phyloP scores from a whole-genome alignment of 495 filamentous ascomycete species.

The Articulospora tetracladia region DNA sequence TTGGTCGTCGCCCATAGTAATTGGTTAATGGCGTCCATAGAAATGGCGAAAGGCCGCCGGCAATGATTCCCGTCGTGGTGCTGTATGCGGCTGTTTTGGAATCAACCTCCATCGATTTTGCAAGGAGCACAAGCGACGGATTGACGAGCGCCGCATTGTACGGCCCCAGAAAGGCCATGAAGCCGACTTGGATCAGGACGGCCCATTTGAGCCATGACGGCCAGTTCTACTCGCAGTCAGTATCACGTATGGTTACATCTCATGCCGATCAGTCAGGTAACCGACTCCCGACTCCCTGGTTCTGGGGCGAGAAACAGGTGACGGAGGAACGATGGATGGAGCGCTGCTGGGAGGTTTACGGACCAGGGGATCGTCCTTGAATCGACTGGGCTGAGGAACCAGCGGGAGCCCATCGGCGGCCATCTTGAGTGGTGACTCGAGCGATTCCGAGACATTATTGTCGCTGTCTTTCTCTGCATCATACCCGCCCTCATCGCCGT shows the following conservation, averaged over 20 bases:
- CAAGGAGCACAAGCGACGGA: constrained; percentile 24
- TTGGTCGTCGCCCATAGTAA: constrained; percentile 26
- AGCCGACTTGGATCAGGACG: constrained; percentile 26
- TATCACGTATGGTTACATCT: background rate
- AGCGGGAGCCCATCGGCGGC: constrained; percentile 26
- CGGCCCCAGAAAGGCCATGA: constrained; percentile 29
- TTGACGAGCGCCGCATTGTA: constrained; percentile 25
- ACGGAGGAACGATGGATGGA: background rate
- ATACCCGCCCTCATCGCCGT: background rate
- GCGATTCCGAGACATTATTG: constrained; percentile 1
- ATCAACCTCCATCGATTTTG: constrained; percentile 14
- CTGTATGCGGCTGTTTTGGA: constrained; percentile 23
- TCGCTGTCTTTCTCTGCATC: background rate
- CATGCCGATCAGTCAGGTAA: background rate
- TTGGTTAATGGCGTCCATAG: constrained; percentile 22
- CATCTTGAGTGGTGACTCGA: constrained; percentile 16
- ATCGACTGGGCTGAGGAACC: constrained; percentile 29
- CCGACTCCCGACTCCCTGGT: background rate
- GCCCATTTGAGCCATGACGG: constrained; percentile 27
- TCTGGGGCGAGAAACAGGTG: background rate
- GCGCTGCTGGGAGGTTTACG: background rate
- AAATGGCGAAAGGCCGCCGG: constrained; percentile 27
- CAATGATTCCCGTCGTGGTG: constrained; percentile 25
- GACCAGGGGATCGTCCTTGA: constrained; percentile 31
- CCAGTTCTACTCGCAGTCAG: constrained; percentile 25